These are phyloP conservation scores for Russula olivacea DNA, from an alignment of 768 basidiomycete species.

Conservation along the genomic window DNA sequence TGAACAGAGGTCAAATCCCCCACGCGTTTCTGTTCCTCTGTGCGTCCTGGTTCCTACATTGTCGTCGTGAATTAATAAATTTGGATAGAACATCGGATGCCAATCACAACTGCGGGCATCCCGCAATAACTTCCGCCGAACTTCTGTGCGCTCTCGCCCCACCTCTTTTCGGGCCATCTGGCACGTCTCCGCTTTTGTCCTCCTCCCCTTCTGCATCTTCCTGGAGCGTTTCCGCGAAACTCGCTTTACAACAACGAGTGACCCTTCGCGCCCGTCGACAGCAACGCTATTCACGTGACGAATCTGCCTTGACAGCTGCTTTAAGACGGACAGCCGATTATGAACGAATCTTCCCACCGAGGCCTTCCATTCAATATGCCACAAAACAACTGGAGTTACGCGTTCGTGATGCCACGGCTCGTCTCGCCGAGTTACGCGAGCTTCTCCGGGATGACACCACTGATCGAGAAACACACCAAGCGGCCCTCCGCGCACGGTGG, in stretches of 20 bases:
- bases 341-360: conserved; percentile 7
- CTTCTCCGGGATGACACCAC: conserved; percentile 12
- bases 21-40: conserved; percentile 11
- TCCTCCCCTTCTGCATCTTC: not conserved
- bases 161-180: not conserved
- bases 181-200: not conserved
- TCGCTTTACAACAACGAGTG: conserved; percentile 2
- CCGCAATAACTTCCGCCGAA: conserved; percentile 2
- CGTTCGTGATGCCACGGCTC: conserved; percentile 9
- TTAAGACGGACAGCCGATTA: conserved; percentile 7
- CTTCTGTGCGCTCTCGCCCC: not conserved
- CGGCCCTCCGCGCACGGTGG: conserved; percentile 21
- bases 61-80: not conserved
- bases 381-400: conserved; percentile 10
- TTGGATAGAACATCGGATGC: conserved; percentile 7
- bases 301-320: conserved; percentile 11
- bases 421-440: conserved; percentile 18
- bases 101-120: not conserved
- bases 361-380: conserved; percentile 13
- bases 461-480: conserved; percentile 4
- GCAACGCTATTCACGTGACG: conserved; percentile 19
- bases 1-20: not conserved
- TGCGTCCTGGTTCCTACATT: not conserved
- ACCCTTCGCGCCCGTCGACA: conserved; percentile 6
- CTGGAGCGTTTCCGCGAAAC: not conserved